Conservation (phyloP, 176 grass and related monocot genomes). For the Ensete glaucum region DNA sequence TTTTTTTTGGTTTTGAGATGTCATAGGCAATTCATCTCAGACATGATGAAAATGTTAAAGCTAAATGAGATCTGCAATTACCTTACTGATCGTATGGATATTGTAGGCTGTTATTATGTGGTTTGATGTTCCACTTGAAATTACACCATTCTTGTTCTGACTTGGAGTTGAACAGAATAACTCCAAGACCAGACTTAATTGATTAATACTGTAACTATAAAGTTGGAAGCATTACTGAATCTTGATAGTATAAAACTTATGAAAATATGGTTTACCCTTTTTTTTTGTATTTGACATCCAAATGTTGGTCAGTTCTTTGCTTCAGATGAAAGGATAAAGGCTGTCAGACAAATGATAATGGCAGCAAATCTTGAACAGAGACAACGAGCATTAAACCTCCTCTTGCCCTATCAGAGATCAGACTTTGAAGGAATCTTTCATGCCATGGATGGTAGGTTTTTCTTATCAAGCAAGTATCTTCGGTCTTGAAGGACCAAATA, state of each 20-base stretch:
- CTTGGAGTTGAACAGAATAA: not conserved
- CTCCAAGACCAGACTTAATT: no score
- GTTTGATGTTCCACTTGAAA: not conserved
- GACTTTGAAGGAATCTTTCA: slow-evolving; percentile 98
- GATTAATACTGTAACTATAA: no score
- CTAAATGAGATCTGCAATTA: not conserved
- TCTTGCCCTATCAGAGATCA: slow-evolving; percentile 90
- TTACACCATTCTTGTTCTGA: not conserved
- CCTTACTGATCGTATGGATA: not conserved
- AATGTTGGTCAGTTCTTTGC: slow-evolving; percentile 71
- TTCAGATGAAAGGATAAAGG: slow-evolving; percentile 97
- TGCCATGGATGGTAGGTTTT: slow-evolving; percentile 75
- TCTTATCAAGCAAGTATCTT: not conserved
- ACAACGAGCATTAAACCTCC: slow-evolving; percentile 66
- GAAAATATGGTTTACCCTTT: no score
- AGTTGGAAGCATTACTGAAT: no score
- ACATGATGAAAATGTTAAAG: not conserved
- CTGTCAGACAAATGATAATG: slow-evolving; percentile 99
- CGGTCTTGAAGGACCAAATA: not conserved
- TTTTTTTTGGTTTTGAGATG: not conserved
- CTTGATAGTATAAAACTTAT: no score
- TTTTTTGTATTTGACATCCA: not conserved
- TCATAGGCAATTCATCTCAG: not conserved
- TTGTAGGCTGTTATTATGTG: not conserved
- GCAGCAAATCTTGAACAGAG: slow-evolving; percentile 66